Conservation (phyloP, 1,139 yeast genomes). For the Debaryomycetaceae sp. region DNA sequence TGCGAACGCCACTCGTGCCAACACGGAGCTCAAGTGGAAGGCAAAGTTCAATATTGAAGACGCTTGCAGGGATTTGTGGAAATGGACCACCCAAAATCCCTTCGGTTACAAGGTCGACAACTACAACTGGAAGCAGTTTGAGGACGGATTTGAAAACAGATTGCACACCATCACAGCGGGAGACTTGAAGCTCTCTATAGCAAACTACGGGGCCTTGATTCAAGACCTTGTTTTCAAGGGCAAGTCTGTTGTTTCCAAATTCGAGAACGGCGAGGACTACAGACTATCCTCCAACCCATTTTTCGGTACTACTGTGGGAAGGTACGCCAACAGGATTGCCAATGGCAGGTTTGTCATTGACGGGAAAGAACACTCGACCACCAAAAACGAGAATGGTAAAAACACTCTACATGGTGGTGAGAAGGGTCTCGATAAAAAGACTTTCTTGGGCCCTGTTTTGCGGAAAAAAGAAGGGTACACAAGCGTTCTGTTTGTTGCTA, state of each 20-base stretch:
- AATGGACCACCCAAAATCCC: slow-evolving; percentile 72
- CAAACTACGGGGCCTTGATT: slow-evolving; percentile 53
- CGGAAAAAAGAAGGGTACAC: slow-evolving; percentile 26
- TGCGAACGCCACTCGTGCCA: slow-evolving; percentile 68
- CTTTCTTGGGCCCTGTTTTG: slow-evolving; percentile 51
- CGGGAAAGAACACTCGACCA: slow-evolving; percentile 38
- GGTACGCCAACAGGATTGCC: slow-evolving; percentile 60
- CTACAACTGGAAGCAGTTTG: slow-evolving; percentile 33
- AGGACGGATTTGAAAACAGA: slow-evolving; percentile 28
- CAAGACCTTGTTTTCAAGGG: slow-evolving; percentile 39
- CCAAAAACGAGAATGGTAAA: slow-evolving; percentile 36
- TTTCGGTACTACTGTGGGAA: slow-evolving; percentile 63
- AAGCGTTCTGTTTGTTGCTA: slow-evolving; percentile 35
- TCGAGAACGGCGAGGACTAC: slow-evolving; percentile 35
- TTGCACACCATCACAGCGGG: slow-evolving; percentile 36
- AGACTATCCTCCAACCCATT: slow-evolving; percentile 39
- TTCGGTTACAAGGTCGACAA: slow-evolving; percentile 50
- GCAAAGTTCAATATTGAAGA: slow-evolving; percentile 55
- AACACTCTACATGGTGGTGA: slow-evolving; percentile 53
- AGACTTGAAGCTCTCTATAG: slow-evolving; percentile 39
- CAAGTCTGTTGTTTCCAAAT: slow-evolving; percentile 30
- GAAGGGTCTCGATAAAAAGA: slow-evolving; percentile 49
- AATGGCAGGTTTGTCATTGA: slow-evolving; percentile 41
- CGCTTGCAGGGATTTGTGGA: slow-evolving; percentile 76
- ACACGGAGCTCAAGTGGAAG: slow-evolving; percentile 62